Conservation (phyloP, 2,329 filamentous ascomycete species). For the Graphilbum fragrans region DNA sequence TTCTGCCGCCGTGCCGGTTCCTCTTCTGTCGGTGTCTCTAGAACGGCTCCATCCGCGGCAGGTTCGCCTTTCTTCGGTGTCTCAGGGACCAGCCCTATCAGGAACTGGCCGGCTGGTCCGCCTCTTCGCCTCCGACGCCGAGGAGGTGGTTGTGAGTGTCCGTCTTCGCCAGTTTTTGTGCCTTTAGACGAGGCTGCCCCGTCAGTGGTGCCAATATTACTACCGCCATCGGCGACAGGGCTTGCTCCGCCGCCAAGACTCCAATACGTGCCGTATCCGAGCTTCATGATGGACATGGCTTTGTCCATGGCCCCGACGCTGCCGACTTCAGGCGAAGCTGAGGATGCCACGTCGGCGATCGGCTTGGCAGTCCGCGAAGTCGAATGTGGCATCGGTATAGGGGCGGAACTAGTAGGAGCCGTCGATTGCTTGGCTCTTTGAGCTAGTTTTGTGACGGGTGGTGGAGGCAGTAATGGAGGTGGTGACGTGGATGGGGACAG, state of each 20-base stretch:
- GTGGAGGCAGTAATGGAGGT: conserved; percentile 9
- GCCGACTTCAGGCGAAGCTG: conserved; percentile 1
- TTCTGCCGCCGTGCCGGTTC: not conserved
- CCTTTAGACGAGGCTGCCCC: not conserved
- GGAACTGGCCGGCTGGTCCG: conserved; percentile 33
- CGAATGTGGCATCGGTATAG: not conserved
- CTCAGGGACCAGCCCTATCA: conserved; percentile 57
- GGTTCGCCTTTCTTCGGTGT: conserved; percentile 21
- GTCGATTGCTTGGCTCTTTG: conserved; percentile 5
- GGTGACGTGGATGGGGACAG: not conserved
- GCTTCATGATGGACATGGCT: conserved; percentile 52
- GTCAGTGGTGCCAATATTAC: not conserved
- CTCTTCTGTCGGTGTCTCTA: too few species aligned
- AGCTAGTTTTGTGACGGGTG: conserved; percentile 12
- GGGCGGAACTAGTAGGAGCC: not conserved
- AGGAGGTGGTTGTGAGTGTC: not conserved
- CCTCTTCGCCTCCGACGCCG: not conserved
- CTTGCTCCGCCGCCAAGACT: conserved; percentile 23
- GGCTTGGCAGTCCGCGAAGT: not conserved
- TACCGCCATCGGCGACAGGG: not conserved
- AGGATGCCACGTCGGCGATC: conserved; percentile 2
- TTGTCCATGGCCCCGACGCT: conserved; percentile 35
- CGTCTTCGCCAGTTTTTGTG: not conserved
- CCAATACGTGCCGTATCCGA: conserved; percentile 59
- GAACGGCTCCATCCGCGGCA: not conserved